Evolutionary conservation across 129 eudicot species (phyloP).

Genomic region (Scalesia atractyloides): DNA sequence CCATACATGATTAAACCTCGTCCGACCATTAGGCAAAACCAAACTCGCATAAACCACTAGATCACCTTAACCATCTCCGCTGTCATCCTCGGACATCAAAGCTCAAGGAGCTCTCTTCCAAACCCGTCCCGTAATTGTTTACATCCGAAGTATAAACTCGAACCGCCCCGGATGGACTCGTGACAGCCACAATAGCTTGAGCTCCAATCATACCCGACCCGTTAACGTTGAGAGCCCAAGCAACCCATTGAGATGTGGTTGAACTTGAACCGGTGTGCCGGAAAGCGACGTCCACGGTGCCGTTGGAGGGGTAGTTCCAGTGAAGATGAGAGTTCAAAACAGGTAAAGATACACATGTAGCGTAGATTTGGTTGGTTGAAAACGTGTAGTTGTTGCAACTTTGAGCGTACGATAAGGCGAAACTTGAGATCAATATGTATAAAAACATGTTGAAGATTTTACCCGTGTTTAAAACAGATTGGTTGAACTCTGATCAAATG

Average conservation of each 20-base stretch:
- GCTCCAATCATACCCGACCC: slow-evolving; percentile 52
- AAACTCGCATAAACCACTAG: slow-evolving; percentile 64
- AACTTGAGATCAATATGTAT: slow-evolving; percentile 28
- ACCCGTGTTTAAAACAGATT: slow-evolving; percentile 23
- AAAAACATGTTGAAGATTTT: slow-evolving; percentile 28
- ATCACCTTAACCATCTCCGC: slow-evolving; percentile 41
- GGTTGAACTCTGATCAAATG: no score
- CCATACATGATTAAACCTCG: slow-evolving; percentile 82
- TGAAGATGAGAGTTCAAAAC: slow-evolving; percentile 56
- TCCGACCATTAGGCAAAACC: slow-evolving; percentile 45
- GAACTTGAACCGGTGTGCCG: slow-evolving; percentile 43
- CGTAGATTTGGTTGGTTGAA: slow-evolving; percentile 40
- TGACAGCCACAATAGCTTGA: slow-evolving; percentile 60
- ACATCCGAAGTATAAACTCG: slow-evolving; percentile 56
- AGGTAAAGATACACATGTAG: slow-evolving; percentile 54
- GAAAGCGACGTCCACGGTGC: slow-evolving; percentile 67
- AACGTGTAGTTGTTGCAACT: slow-evolving; percentile 41
- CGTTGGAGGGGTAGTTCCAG: slow-evolving; percentile 64
- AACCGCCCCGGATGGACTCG: slow-evolving; percentile 45
- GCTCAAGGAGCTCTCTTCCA: slow-evolving; percentile 45
- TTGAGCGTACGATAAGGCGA: slow-evolving; percentile 45
- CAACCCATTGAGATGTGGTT: slow-evolving; percentile 61
- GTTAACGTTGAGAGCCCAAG: slow-evolving; percentile 65
- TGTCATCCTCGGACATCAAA: slow-evolving; percentile 40
- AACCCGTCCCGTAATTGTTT: background rate